phyloP scores from a whole-genome alignment of 1,284 basidiomycete genomes.

The Thelephora terrestris region DNA sequence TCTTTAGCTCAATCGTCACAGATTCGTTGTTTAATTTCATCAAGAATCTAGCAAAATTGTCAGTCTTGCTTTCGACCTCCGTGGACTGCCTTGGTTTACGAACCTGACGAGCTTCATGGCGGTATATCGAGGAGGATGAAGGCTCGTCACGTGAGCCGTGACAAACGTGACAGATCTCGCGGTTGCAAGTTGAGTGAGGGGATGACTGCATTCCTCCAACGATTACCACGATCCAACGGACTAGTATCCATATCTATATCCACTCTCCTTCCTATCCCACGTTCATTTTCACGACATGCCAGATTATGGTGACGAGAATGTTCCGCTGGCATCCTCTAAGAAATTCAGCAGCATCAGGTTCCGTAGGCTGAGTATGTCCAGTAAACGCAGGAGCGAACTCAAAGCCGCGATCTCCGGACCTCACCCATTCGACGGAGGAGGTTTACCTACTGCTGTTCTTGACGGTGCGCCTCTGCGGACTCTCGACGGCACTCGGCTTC shows the following conservation, averaged over 20 bases:
- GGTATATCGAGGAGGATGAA: conserved; percentile 3
- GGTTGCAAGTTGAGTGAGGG: neutral
- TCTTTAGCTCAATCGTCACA: conserved; percentile 97
- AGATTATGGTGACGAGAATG: neutral
- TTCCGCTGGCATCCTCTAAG: neutral
- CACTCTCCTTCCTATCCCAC: neutral
- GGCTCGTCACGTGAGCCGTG: conserved; percentile 1
- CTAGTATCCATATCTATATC: neutral
- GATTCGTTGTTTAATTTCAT: conserved; percentile 99
- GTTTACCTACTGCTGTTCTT: no score
- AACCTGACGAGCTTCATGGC: conserved; percentile 46
- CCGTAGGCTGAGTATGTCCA: neutral
- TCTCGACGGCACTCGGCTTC: no score
- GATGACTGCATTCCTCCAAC: neutral
- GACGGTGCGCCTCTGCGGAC: no score
- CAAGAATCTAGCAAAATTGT: conserved; percentile 63
- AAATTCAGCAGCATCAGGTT: neutral
- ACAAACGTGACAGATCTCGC: neutral
- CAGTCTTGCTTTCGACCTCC: conserved; percentile 6
- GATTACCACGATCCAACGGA: neutral
- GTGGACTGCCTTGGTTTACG: conserved; percentile 9
- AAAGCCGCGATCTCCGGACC: neutral
- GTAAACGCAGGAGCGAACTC: neutral
- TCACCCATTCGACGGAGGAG: neutral
- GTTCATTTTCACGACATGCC: neutral